Percentiles rank a stretch among this genome's conserved stretches.
phyloP scores from a whole-genome alignment of 1,139 yeast genomes.

The Pneumocystis murina region DNA sequence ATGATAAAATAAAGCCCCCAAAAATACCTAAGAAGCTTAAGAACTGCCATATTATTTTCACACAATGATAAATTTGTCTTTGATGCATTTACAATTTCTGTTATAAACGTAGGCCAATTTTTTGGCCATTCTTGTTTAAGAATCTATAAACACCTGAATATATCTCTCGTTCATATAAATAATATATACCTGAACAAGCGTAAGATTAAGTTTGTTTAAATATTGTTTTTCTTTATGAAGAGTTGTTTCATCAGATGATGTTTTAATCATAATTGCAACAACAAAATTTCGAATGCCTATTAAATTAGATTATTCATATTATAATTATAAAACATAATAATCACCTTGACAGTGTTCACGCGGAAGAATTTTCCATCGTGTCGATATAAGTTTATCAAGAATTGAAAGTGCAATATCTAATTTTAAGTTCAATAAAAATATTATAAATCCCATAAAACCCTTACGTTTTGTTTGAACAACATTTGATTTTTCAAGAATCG shows the following conservation, averaged over 20 bases:
- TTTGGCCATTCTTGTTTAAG: conserved; percentile 98
- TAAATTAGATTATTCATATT: neutral
- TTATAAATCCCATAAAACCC: neutral
- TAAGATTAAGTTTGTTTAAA: conserved; percentile 83
- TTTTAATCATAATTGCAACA: conserved; percentile 81
- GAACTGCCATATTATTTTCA: conserved; percentile 89
- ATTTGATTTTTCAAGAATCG: conserved; percentile 61
- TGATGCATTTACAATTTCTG: conserved; percentile 77
- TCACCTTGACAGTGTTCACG: conserved; percentile 43
- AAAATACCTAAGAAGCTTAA: conserved; percentile 41
- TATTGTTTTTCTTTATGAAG: conserved; percentile 66
- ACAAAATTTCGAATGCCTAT: conserved; percentile 78
- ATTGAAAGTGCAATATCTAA: conserved; percentile 63
- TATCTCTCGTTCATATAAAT: neutral
- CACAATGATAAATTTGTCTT: conserved; percentile 82
- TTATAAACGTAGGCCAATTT: conserved; percentile 94
- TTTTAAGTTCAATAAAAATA: neutral
- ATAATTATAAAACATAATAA: conserved; percentile 18
- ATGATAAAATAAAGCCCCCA: neutral
- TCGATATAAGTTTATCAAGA: conserved; percentile 74
- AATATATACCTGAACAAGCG: conserved; percentile 39
- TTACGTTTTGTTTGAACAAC: conserved; percentile 73
- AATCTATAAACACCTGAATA: conserved; percentile 33
- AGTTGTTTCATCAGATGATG: conserved; percentile 73
- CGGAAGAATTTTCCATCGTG: conserved; percentile 88